Evolutionary conservation across 257 asterid species (phyloP).

Genomic region (Ilex aquifolium): DNA sequence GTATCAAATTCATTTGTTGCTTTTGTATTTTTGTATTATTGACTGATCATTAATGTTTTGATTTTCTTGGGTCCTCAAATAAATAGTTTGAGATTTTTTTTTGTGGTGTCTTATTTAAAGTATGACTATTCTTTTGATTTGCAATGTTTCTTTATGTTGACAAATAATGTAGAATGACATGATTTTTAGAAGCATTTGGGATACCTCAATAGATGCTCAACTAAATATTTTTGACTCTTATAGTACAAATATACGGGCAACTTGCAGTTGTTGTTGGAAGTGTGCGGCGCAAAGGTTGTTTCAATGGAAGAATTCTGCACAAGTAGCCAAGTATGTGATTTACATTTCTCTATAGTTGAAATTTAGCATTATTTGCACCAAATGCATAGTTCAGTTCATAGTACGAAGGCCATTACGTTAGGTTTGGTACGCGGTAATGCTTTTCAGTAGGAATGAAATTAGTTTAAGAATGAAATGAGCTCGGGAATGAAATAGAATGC

Average conservation of each 20-base stretch:
- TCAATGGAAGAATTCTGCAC: conserved; percentile 36
- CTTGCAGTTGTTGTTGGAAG: conserved; percentile 63
- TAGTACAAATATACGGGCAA: conserved; percentile 79
- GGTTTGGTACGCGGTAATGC: too few relatives aligned
- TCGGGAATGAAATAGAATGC: too few relatives aligned
- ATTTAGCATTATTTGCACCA: too few relatives aligned
- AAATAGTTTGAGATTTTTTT: not conserved
- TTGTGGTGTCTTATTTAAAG: too few relatives aligned
- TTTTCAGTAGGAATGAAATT: too few relatives aligned
- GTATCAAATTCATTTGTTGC: not conserved
- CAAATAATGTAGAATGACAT: conserved; percentile 5
- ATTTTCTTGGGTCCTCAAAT: not conserved
- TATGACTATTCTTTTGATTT: not conserved
- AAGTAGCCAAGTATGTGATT: conserved; percentile 39
- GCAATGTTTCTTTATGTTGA: not conserved
- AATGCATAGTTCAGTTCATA: too few relatives aligned
- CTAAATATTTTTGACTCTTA: conserved; percentile 13
- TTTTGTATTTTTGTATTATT: not conserved
- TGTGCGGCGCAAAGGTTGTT: conserved; percentile 70
- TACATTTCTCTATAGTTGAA: too few relatives aligned
- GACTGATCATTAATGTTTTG: not conserved
- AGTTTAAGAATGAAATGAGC: too few relatives aligned
- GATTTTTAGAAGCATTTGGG: conserved; percentile 5
- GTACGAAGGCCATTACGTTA: too few relatives aligned
- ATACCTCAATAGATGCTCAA: conserved; percentile 1